Evolutionary conservation across 1,284 basidiomycete species (phyloP), one percentile per base, ranked within the genome.

Genomic region (Gastroboletus turbinatus): DNA sequence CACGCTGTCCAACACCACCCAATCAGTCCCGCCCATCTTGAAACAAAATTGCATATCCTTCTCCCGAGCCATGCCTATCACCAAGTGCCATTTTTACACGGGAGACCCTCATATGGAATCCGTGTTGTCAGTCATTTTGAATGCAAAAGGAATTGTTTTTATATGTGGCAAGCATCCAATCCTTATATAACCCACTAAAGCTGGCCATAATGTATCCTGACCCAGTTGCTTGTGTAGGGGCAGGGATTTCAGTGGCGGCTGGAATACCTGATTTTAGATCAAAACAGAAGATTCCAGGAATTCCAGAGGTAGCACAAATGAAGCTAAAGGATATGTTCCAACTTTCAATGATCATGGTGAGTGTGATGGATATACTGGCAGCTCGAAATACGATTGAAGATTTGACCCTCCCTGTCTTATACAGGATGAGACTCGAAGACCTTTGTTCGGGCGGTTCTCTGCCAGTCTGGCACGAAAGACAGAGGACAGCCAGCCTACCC

Each of bases 311-410:
- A 1, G 33, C 2, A 30, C 7, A 30, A n/a, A 59, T 19, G 17
- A 52, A 40, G 9, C 43, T 59, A 0, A 59, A 59, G 29, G 58
- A 59, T 27, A 60, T 60, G 50, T 60, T 60, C 13, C 49, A 52
- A 27, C 27, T 50, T 4, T 55, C 43, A 0, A 59, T 59, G 57
- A 40, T 59, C 5, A 59, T 5, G 35, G 48, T 4, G 9, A 52
- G 48, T 30, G 9, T 32, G 5, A 45, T 14, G 7, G 0, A n/a
- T 38, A 6, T 5, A n/a, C n/a, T n/a, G n/a, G n/a, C 23, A 25
- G 23, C 23, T 25, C 23, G n/a, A n/a, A n/a, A n/a, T n/a, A n/a
- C 23, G 4, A 25, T 25, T 3, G 23, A 25, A 25, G 23, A 16
- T 6, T 33, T 16, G 14, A 23, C 17, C 5, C 11, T 21, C 17